These are phyloP conservation scores for Chalciporus piperatus DNA, from an alignment of 768 basidiomycete species.

Conservation along the genomic window DNA sequence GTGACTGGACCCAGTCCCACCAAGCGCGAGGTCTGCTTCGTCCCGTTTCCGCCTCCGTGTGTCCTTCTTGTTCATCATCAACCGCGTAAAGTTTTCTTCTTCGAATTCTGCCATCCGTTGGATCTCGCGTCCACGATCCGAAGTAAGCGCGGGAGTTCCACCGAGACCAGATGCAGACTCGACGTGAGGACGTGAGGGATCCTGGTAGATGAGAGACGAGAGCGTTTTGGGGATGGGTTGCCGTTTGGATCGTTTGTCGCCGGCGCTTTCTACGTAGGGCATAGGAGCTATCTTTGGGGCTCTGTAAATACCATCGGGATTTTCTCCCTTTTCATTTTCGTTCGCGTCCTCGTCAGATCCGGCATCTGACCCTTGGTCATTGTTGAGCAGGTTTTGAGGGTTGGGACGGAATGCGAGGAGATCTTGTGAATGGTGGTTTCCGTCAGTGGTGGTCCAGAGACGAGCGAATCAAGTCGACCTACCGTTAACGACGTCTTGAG, in stretches of 20 bases:
- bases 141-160: slow-evolving; percentile 49
- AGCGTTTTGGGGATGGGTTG: slow-evolving; percentile 67
- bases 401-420: slow-evolving; percentile 92
- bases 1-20: slow-evolving; percentile 59
- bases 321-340: slow-evolving; percentile 14
- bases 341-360: slow-evolving; percentile 29
- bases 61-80: slow-evolving; percentile 90
- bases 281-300: slow-evolving; percentile 89
- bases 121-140: slow-evolving; percentile 74
- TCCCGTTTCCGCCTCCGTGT: slow-evolving; percentile 49
- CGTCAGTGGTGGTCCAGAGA: not conserved
- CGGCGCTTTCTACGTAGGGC: slow-evolving; percentile 68
- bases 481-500: slow-evolving; percentile 57
- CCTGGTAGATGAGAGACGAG: slow-evolving; percentile 46
- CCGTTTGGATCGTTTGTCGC: slow-evolving; percentile 43
- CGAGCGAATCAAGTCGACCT: slow-evolving; percentile 12
- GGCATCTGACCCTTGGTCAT: slow-evolving; percentile 32
- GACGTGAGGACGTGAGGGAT: slow-evolving; percentile 59
- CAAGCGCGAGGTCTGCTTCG: slow-evolving; percentile 86
- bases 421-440: slow-evolving; percentile 47
- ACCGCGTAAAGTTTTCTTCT: slow-evolving; percentile 89
- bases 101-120: slow-evolving; percentile 84
- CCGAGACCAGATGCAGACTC: slow-evolving; percentile 77
- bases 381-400: slow-evolving; percentile 63
- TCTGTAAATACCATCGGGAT: slow-evolving; percentile 60